Evolutionary conservation across 164 flowering plant species (phyloP), one percentile per base, ranked within the genome.

Genomic region (Amborella trichopoda): DNA sequence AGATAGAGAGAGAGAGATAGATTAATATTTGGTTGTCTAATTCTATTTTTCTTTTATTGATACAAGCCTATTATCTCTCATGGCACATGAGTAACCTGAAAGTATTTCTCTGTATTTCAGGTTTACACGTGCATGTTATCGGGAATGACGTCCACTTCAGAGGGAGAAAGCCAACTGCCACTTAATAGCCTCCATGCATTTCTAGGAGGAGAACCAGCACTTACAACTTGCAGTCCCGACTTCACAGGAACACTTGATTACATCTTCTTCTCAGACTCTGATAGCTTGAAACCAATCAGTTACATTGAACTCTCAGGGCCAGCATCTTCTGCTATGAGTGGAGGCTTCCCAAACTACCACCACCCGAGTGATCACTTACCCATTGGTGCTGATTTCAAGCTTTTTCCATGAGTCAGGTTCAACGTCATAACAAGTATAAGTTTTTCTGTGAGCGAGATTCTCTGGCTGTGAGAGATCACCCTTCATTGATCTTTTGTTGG

Each of bases 331-430:
- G 81, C 77, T 59, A 68, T 91, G 12, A 59, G 28, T 28, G 95
- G 96, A 60, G 89, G 96, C 17, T 54, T 91, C 52, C 98, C 98
- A 23, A 91, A 91, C 68, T 59, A 64, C 50, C 59, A 71, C 38
- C 83, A 91, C 58, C 98, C 98, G 9, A 91, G 98, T 46, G 98
- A 91, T 72, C 98, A 91, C 71, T 65, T 87, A 24, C 98, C 98
- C 21, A 80, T 87, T 33, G 96, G 93, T 46, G 78, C 83, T 27
- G 93, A 81, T 51, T 83, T 91, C 68, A 80, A 73, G 62, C n/a
- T n/a, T n/a, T n/a, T n/a, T n/a, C n/a, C n/a, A n/a, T n/a, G n/a
- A n/a, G n/a, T n/a, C n/a, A n/a, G n/a, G n/a, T n/a, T n/a, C n/a
- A n/a, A n/a, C n/a, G n/a, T n/a, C n/a, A n/a, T n/a, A n/a, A n/a